Evolutionary conservation across 1,284 basidiomycete genomes (phyloP).

Genomic region (Naganishia sp.): DNA sequence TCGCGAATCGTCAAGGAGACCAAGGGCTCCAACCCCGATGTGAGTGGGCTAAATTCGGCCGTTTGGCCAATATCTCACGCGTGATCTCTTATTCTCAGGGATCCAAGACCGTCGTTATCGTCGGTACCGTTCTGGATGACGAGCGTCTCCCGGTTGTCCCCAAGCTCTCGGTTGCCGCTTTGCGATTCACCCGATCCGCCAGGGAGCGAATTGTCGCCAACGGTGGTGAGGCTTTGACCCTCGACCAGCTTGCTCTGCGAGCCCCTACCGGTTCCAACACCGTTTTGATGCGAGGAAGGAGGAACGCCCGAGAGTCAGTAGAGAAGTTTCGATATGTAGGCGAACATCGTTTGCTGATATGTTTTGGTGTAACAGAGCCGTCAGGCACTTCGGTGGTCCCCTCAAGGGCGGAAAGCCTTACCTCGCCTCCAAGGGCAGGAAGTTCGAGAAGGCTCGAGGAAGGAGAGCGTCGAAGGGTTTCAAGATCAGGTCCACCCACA

Average conservation of each 20-base stretch:
- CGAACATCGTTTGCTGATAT: neutral
- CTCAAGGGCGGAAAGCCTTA: slow-evolving; percentile 55
- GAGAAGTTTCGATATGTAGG: neutral
- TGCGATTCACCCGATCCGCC: slow-evolving; percentile 90
- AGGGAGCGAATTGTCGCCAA: slow-evolving; percentile 93
- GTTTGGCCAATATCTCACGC: slow-evolving; percentile 2
- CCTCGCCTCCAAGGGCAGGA: slow-evolving; percentile 92
- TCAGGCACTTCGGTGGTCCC: slow-evolving; percentile 85
- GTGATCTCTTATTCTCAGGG: slow-evolving; percentile 25
- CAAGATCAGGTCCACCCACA: slow-evolving; percentile 55
- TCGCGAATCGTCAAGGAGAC: slow-evolving; percentile 86
- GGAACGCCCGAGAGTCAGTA: slow-evolving; percentile 76
- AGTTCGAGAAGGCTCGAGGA: slow-evolving; percentile 75
- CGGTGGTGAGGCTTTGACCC: slow-evolving; percentile 90
- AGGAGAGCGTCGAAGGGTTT: slow-evolving; percentile 62
- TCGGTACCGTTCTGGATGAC: slow-evolving; percentile 95
- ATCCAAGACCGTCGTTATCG: slow-evolving; percentile 80
- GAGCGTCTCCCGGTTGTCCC: slow-evolving; percentile 83
- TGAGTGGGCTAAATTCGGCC: slow-evolving; percentile 49
- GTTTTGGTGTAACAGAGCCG: slow-evolving; percentile 56
- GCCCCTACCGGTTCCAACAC: slow-evolving; percentile 96
- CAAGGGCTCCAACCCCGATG: slow-evolving; percentile 65
- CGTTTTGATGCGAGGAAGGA: slow-evolving; percentile 85
- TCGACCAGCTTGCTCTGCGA: slow-evolving; percentile 94
- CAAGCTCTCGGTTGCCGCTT: slow-evolving; percentile 90